Base-by-base conservation (phyloP, 352 stramenopile species). In the Saprolegnia parasitica region DNA sequence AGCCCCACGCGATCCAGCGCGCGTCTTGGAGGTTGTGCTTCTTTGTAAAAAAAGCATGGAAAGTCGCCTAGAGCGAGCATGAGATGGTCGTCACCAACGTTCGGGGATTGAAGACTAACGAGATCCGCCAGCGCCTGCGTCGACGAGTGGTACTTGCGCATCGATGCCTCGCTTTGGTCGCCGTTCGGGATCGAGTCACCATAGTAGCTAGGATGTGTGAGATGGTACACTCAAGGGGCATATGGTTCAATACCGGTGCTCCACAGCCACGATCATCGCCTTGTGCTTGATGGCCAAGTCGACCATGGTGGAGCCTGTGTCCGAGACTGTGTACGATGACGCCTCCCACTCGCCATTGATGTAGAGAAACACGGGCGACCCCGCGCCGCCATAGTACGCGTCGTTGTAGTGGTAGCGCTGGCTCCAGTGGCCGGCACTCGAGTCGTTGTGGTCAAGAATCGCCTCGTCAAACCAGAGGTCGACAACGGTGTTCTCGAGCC, bases 321-420 rank as follows among this genome's bases (percentile, higher is more conserved):
- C 79, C 74, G 98, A 97, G 4, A 97, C 88, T 64, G 98, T 98
- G 63, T 97, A 32, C 5, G 4, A 78, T 47, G 89, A 91, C 40
- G 98, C 86, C 58, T 96, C 89, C 21, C 87, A 92, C 78, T 98
- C 96, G 71, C 98, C 98, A 24, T 95, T 94, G 18, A 84, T 96
- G 76, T 98, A 97, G 76, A 98, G 96, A 52, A 98, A 96, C n/a
- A 97, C 81, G 0, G 88, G 84, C 26, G 83, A 70, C 2, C 63
- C 63, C 15, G 49, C 29, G 21, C 63, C 63, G 23, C 54, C 54
- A 81, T 81, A 96, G 73, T 87, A 90, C 73, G 96, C 74, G 37
- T 91, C 78, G 72, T 96, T 96, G 23, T 97, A 67, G 49, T 97
- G 80, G 72, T 96, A 97, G 37, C 93, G 86, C 73, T 97, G 90